Evolutionary conservation across 495 filamentous ascomycete genomes (phyloP).

Genomic region (Penicillium turbatum): DNA sequence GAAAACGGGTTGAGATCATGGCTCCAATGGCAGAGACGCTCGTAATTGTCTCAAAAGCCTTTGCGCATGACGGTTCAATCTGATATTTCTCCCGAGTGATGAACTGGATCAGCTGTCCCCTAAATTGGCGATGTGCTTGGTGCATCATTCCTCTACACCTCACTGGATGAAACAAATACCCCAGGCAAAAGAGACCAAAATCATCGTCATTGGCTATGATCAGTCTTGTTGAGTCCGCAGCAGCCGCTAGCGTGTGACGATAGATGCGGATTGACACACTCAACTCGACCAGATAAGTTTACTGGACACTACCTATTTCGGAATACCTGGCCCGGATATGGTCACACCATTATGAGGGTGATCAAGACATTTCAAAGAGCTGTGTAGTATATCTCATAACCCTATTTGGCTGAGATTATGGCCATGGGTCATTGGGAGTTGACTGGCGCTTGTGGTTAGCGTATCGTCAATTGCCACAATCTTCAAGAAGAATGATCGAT

Average conservation of each 20-base stretch:
- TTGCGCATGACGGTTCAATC: not conserved
- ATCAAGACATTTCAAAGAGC: not conserved
- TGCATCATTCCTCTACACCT: not conserved
- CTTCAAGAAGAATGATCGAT: not conserved
- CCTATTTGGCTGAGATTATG: not conserved
- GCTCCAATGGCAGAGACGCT: not conserved
- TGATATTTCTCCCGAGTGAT: not conserved
- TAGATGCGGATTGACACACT: not conserved
- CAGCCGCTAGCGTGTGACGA: constrained; percentile 10
- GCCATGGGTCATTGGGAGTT: not conserved
- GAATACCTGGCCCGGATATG: not conserved
- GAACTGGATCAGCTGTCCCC: not conserved
- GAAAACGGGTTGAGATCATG: not conserved
- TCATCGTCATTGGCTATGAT: constrained; percentile 2
- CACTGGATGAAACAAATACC: constrained; percentile 3
- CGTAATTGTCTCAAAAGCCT: not conserved
- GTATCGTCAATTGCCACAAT: not conserved
- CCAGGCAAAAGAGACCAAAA: not conserved
- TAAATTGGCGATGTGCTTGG: not conserved
- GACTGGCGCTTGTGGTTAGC: not conserved
- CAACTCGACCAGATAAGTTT: not conserved
- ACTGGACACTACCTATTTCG: not conserved
- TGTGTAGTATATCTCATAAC: not conserved
- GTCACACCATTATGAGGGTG: not conserved
- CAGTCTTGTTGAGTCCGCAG: not conserved